A percentile compares a stretch with the other conserved stretches of the same genome.
Conservation (phyloP, 805 yeast species). For the Ogataea nakhonphanomensis region DNA sequence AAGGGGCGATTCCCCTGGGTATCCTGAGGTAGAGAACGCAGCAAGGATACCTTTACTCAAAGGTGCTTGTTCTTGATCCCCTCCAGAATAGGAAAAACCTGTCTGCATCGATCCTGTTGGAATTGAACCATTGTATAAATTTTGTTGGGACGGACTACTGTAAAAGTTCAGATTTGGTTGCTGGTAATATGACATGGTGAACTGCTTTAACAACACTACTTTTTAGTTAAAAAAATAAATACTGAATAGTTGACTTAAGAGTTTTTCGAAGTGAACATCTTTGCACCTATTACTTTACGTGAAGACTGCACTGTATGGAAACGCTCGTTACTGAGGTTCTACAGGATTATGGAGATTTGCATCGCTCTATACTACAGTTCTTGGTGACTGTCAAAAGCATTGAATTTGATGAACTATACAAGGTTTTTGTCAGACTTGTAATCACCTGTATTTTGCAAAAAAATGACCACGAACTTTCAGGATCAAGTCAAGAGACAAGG, state of each 20-base stretch:
- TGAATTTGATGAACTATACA: slow-evolving; percentile 9
- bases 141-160: slow-evolving; percentile 10
- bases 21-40: slow-evolving; percentile 90
- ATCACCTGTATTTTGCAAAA: slow-evolving; percentile 1
- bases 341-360: slow-evolving; percentile 14
- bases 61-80: slow-evolving; percentile 33
- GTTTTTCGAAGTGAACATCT: not conserved
- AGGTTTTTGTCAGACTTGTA: slow-evolving; percentile 11
- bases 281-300: not conserved
- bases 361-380: slow-evolving; percentile 17
- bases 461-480: not conserved
- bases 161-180: slow-evolving; percentile 24
- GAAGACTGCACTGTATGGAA: not conserved
- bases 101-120: slow-evolving; percentile 32
- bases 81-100: slow-evolving; percentile 22
- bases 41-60: slow-evolving; percentile 78
- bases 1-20: slow-evolving; percentile 91
- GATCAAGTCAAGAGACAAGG: not conserved
- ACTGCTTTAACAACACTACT: not conserved
- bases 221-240: slow-evolving; percentile 3
- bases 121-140: slow-evolving; percentile 18
- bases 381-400: slow-evolving; percentile 14
- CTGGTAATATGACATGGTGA: slow-evolving; percentile 35
- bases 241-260: no score
- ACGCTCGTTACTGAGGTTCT: not conserved